phyloP scores from a whole-genome alignment of 371 early-diverging fungal genomes.

The Phascolomyces articulosus region DNA sequence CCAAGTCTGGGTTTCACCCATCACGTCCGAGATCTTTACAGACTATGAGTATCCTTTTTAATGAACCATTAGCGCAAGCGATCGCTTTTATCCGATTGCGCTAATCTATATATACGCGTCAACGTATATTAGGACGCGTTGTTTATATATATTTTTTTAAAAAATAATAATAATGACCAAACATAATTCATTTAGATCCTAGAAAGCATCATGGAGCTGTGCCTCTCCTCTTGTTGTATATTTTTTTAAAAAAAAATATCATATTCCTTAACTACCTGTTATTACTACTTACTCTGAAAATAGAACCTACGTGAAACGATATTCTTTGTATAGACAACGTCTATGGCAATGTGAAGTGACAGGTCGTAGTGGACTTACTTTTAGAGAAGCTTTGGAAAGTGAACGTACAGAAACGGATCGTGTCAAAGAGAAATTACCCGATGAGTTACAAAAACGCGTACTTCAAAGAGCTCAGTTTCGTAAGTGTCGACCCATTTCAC shows the following conservation, averaged over 20 bases:
- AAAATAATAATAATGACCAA: no score
- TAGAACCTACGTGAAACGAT: constrained; percentile 78
- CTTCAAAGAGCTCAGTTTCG: constrained; percentile 73
- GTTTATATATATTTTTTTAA: no score
- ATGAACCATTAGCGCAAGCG: background rate
- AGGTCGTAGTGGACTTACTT: constrained; percentile 77
- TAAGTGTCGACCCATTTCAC: constrained; percentile 41
- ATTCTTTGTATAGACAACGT: constrained; percentile 66
- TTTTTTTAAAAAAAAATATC: background rate
- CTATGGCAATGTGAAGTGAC: constrained; percentile 84
- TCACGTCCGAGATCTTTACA: constrained; percentile 83
- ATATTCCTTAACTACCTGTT: constrained; percentile 7
- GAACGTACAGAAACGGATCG: constrained; percentile 66
- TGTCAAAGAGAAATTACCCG: constrained; percentile 67
- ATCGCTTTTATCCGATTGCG: constrained; percentile 10
- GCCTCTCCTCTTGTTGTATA: no score
- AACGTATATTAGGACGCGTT: background rate
- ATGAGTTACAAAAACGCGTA: constrained; percentile 64
- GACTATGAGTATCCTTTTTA: constrained; percentile 37
- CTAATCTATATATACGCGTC: background rate
- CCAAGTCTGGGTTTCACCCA: constrained; percentile 76
- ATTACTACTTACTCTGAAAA: background rate
- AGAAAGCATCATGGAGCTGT: no score
- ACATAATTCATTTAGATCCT: no score
- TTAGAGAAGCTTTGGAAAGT: constrained; percentile 75